Conservation (phyloP, 2,329 filamentous ascomycete species). For the Cyphellophora attinorum region DNA sequence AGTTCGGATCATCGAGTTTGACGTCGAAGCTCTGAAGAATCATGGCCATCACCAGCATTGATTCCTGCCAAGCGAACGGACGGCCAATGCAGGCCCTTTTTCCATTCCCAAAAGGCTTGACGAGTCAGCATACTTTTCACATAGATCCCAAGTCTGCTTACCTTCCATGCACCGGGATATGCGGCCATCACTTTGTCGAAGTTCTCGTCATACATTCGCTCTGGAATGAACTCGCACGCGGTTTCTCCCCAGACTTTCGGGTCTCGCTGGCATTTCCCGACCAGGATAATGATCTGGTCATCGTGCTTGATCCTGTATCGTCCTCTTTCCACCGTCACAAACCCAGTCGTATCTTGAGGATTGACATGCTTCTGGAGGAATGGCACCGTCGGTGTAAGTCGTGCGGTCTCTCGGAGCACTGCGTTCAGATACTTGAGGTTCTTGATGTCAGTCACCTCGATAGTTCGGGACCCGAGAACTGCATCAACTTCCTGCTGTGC, state of each 20-base stretch:
- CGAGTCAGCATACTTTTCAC: no score
- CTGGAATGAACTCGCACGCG: constrained; percentile 57
- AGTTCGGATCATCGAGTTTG: constrained; percentile 47
- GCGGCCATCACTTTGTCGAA: constrained; percentile 56
- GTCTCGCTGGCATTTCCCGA: no score
- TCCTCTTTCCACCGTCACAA: no score
- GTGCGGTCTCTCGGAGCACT: constrained; percentile 55
- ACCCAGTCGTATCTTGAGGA: no score
- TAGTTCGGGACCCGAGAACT: constrained; percentile 47
- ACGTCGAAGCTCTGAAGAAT: constrained; percentile 66
- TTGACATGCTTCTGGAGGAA: no score
- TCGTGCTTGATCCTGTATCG: no score
- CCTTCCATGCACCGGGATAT: no score
- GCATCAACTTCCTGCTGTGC: constrained; percentile 59
- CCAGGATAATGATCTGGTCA: no score
- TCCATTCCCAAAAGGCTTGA: constrained; percentile 70
- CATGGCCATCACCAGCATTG: constrained; percentile 51
- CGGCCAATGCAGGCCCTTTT: constrained; percentile 62
- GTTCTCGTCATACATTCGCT: constrained; percentile 61
- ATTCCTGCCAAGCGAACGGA: constrained; percentile 67
- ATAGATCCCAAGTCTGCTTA: no score
- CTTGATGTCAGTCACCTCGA: constrained; percentile 46
- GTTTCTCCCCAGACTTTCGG: constrained; percentile 56
- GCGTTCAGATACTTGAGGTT: constrained; percentile 59
- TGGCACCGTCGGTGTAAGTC: constrained; percentile 54